Evolutionary conservation across 179 eudicot genomes (phyloP).

Genomic region (Spinacia oleracea): DNA sequence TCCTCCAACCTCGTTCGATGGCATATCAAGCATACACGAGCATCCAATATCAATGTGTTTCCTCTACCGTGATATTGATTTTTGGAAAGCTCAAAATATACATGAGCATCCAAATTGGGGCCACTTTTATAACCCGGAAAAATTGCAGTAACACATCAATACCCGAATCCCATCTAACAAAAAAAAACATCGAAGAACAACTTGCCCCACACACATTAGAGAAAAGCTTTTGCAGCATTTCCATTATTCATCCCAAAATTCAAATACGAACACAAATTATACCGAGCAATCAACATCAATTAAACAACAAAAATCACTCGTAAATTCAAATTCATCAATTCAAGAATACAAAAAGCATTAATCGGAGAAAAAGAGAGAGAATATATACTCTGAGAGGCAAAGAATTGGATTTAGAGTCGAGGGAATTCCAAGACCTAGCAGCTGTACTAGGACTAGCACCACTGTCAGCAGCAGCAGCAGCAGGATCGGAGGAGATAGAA

Average conservation of each 20-base stretch:
- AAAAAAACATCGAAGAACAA: not conserved
- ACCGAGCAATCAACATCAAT: not conserved
- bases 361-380: not conserved
- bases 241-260: not conserved
- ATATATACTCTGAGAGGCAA: conserved; percentile 39
- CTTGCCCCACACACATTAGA: not conserved
- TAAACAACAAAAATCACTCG: not conserved
- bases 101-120: too few relatives aligned
- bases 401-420: conserved; percentile 46
- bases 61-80: too few relatives aligned
- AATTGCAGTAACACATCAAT: not conserved
- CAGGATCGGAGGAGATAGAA: conserved; percentile 32
- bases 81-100: too few relatives aligned
- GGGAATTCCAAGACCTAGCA: conserved; percentile 58
- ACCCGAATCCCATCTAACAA: not conserved
- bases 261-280: not conserved
- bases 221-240: not conserved
- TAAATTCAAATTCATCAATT: too few relatives aligned
- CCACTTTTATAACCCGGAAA: not conserved
- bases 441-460: conserved; percentile 11
- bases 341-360: too few relatives aligned
- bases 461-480: conserved; percentile 6
- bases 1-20: too few relatives aligned
- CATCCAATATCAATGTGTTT: too few relatives aligned
- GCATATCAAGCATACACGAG: too few relatives aligned